Evolutionary conservation across 2,329 filamentous ascomycete genomes (phyloP).

Genomic region (Volutella citrinella): DNA sequence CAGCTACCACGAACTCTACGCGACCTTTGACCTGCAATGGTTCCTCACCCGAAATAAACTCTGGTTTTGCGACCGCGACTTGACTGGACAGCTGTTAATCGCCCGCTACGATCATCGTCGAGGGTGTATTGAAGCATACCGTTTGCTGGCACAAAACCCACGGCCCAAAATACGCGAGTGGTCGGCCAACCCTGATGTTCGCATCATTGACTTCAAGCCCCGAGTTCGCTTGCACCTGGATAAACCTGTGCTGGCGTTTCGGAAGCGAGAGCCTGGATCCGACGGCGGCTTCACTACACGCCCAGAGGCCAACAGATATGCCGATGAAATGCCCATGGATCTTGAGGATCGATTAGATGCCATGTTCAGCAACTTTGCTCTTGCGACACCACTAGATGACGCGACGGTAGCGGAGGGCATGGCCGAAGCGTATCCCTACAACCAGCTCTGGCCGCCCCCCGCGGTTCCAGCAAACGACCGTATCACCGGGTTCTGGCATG

Average conservation of each 20-base stretch:
- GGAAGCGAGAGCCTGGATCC: slow-evolving; percentile 20
- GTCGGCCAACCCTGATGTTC: slow-evolving; percentile 61
- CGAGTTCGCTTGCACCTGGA: slow-evolving; percentile 69
- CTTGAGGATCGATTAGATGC: slow-evolving; percentile 43
- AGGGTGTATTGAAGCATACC: slow-evolving; percentile 78
- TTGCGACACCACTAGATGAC: slow-evolving; percentile 51
- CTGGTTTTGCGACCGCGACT: slow-evolving; percentile 77
- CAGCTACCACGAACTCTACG: slow-evolving; percentile 70
- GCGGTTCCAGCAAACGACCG: slow-evolving; percentile 63
- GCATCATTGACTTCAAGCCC: slow-evolving; percentile 72
- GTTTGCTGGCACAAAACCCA: slow-evolving; percentile 64
- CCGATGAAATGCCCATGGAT: slow-evolving; percentile 51
- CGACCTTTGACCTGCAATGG: slow-evolving; percentile 76
- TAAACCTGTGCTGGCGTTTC: slow-evolving; percentile 64
- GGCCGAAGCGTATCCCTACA: slow-evolving; percentile 39
- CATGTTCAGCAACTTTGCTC: slow-evolving; percentile 65
- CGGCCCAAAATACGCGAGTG: slow-evolving; percentile 58
- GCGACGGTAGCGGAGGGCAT: slow-evolving; percentile 32
- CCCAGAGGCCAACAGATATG: slow-evolving; percentile 38
- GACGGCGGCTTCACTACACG: slow-evolving; percentile 17
- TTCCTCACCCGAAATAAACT: slow-evolving; percentile 77
- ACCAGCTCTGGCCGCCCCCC: slow-evolving; percentile 72
- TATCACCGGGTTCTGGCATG: slow-evolving; percentile 32
- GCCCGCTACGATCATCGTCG: slow-evolving; percentile 71
- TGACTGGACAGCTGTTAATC: slow-evolving; percentile 73